phyloP scores from a whole-genome alignment of 306 rosid species.

The Gynostemma pentaphyllum region DNA sequence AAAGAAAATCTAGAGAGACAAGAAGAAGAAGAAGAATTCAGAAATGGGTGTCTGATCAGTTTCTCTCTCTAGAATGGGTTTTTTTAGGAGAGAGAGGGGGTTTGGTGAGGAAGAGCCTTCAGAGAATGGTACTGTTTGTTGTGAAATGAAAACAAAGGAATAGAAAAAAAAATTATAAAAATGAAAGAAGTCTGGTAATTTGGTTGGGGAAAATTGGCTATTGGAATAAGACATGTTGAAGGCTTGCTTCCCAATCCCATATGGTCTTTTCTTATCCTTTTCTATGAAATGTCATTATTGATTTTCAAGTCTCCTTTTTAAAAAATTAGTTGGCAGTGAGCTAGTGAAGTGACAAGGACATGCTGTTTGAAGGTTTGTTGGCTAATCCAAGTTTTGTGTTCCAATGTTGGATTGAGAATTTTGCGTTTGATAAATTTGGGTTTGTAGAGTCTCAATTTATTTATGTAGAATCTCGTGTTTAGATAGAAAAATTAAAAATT shows the following conservation, averaged over 20 bases:
- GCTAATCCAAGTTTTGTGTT: too few relatives aligned
- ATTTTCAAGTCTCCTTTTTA: too few relatives aligned
- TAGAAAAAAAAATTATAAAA: not conserved
- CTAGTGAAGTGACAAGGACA: too few relatives aligned
- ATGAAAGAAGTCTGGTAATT: conserved; percentile 2
- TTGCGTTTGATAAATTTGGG: too few relatives aligned
- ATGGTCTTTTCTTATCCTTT: not conserved
- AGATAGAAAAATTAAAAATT: too few relatives aligned
- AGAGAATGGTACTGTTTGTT: not conserved
- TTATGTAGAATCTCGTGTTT: too few relatives aligned
- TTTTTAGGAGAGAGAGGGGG: not conserved
- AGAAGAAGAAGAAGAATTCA: not conserved
- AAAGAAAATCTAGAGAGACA: conserved; percentile 1
- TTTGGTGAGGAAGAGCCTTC: conserved; percentile 4
- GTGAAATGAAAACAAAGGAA: not conserved
- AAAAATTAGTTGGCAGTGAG: too few relatives aligned
- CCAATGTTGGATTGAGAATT: too few relatives aligned
- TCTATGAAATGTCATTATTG: conserved; percentile 3
- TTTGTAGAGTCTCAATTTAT: too few relatives aligned
- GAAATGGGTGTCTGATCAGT: not conserved
- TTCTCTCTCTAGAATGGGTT: not conserved
- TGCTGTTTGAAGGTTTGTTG: too few relatives aligned
- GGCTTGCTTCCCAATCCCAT: too few relatives aligned
- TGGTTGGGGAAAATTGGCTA: not conserved
- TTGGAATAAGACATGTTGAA: not conserved